Evolutionary conservation across 2,329 filamentous ascomycete species (phyloP), one percentile per base, ranked within the genome.

Genomic region (Fusarium sp.): DNA sequence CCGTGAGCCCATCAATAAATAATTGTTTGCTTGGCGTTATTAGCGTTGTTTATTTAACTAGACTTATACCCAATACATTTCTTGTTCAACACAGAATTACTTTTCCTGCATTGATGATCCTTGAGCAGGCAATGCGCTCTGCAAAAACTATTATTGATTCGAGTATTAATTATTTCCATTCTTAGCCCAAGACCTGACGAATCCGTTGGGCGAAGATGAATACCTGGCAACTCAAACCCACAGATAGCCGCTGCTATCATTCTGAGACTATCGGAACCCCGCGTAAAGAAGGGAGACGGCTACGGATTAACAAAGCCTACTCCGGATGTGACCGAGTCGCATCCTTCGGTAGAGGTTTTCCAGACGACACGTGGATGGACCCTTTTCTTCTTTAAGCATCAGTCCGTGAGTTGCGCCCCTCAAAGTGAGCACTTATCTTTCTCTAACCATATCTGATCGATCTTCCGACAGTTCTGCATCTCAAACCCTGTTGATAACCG

Each of bases 1-100:
- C 4, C 80, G 74, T 58, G 74, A 80, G 63, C 83, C 85, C 7
- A 54, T 63, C n/a, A 17, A 61, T 18, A 50, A 50, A n/a, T 56
- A 63, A 36, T 18, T 29, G 25, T 41, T 40, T 25, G 35, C 43
- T 42, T 53, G 29, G 15, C 7, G 43, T n/a, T 46, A n/a, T 40
- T 25, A 37, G 43, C 37, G 36, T 58, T 23, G 33, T 35, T 35
- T 35, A 27, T 23, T 55, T 58, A 45, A 36, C 13, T 56, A 66
- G 63, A 63, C 45, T 21, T 8, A 50, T 69, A 69, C 45, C 58
- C 36, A 63, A 63, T 55, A 52, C 33, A 40, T 23, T 51, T 11
- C n/a, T 52, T 52, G 40, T 53, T 53, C 36, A 50, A 50, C 25
- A 43, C 35, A 50, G 27, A 50, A 43, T 23, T 43, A 50, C 25